Percentiles rank a stretch among this genome's conserved stretches.
phyloP scores from a whole-genome alignment of 805 yeast genomes.

The Yamadazyma sp. region DNA sequence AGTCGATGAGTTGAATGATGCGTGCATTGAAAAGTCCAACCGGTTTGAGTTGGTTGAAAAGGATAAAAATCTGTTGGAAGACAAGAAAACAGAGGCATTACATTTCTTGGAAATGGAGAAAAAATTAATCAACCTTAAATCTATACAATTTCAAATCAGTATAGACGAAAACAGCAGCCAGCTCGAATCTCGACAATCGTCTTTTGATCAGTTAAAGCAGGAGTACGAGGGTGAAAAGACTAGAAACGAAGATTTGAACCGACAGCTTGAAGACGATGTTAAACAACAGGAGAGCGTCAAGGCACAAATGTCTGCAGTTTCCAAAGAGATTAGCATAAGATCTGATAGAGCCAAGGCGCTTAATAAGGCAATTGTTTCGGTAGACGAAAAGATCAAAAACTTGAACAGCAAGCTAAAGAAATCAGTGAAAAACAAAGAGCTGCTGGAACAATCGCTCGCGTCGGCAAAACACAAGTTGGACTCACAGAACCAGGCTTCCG shows the following conservation, averaged over 20 bases:
- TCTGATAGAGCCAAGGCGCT: constrained; percentile 32
- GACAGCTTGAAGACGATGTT: constrained; percentile 29
- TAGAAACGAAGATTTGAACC: constrained; percentile 25
- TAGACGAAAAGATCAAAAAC: constrained; percentile 77
- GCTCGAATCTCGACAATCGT: constrained; percentile 36
- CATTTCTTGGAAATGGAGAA: constrained; percentile 66
- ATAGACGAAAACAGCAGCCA: constrained; percentile 40
- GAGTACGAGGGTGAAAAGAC: constrained; percentile 31
- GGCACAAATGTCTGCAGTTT: constrained; percentile 21
- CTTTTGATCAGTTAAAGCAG: constrained; percentile 33
- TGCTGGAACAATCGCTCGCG: constrained; percentile 45
- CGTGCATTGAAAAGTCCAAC: constrained; percentile 76
- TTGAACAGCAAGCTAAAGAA: constrained; percentile 57
- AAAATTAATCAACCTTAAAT: constrained; percentile 48
- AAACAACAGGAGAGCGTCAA: constrained; percentile 28
- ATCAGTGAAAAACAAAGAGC: constrained; percentile 51
- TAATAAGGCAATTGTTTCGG: constrained; percentile 57
- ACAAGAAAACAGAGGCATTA: constrained; percentile 70
- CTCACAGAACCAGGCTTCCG: constrained; percentile 45
- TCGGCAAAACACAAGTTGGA: constrained; percentile 49
- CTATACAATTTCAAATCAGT: constrained; percentile 56
- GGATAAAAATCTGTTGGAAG: constrained; percentile 64
- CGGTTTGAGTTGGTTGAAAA: constrained; percentile 77
- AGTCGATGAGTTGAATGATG: constrained; percentile 75
- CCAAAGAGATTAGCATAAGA: constrained; percentile 20